These are phyloP conservation scores for Pythium dissimile DNA, from an alignment of 352 stramenopile species.

Conservation along the genomic window DNA sequence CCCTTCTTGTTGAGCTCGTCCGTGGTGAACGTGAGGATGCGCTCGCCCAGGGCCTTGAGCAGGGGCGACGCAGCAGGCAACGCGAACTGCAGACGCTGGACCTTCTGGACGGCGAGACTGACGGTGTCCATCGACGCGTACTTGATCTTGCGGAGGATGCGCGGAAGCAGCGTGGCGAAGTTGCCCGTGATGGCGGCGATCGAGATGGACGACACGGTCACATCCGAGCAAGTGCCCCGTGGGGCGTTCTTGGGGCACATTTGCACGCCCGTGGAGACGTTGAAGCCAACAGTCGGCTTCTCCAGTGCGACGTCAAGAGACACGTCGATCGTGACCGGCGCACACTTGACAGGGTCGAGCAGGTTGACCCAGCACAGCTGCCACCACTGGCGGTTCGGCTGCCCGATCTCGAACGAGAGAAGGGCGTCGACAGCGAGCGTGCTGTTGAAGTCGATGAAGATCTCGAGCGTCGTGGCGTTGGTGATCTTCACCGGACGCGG, in stretches of 20 bases:
- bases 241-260: constrained; percentile 32
- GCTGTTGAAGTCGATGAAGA: constrained; percentile 44
- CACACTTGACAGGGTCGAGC: constrained; percentile 41
- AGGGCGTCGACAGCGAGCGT: constrained; percentile 31
- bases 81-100: constrained; percentile 44
- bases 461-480: constrained; percentile 25
- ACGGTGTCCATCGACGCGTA: constrained; percentile 22
- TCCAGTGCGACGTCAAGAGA: constrained; percentile 34
- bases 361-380: constrained; percentile 54
- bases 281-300: constrained; percentile 26
- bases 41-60: constrained; percentile 38
- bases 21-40: constrained; percentile 41
- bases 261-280: constrained; percentile 28
- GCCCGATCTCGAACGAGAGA: constrained; percentile 41
- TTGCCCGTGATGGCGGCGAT: constrained; percentile 29
- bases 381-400: constrained; percentile 58
- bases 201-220: constrained; percentile 40
- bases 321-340: constrained; percentile 32
- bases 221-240: constrained; percentile 40
- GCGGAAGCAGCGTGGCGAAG: constrained; percentile 14
- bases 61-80: constrained; percentile 34
- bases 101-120: constrained; percentile 33
- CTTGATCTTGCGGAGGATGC: constrained; percentile 30
- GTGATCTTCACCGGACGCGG: constrained; percentile 48
- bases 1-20: constrained; percentile 62